These are phyloP conservation scores for Nakazawaea ernobii DNA, from an alignment of 805 yeast species.

Conservation along the genomic window DNA sequence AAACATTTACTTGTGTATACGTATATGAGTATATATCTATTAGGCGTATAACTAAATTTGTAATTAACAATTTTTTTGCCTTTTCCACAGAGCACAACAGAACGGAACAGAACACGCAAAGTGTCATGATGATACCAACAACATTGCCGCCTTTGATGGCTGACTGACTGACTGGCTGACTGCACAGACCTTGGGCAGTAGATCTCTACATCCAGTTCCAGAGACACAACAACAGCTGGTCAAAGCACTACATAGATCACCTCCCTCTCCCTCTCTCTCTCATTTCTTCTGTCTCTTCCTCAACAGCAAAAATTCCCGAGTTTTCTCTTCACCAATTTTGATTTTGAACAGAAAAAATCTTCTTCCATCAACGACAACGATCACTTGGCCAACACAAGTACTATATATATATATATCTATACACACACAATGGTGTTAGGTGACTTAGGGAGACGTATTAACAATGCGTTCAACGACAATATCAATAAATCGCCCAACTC, in stretches of 20 bases:
- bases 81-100: no score
- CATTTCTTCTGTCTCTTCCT: no score
- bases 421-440: constrained; percentile 65
- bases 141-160: no score
- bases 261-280: no score
- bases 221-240: no score
- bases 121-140: no score
- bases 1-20: constrained; percentile 1
- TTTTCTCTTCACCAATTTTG: no score
- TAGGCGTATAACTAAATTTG: neutral
- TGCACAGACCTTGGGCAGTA: no score
- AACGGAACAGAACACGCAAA: no score
- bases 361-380: neutral
- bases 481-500: constrained; percentile 51
- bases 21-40: neutral
- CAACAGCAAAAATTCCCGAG: neutral
- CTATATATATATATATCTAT: neutral
- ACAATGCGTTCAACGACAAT: constrained; percentile 57
- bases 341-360: neutral
- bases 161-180: no score
- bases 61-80: neutral
- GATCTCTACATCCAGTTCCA: no score
- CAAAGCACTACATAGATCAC: no score
- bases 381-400: neutral
- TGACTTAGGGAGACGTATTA: constrained; percentile 72